Conservation (phyloP, 495 filamentous ascomycete genomes). For the Hypoxylon lienhwacheense region DNA sequence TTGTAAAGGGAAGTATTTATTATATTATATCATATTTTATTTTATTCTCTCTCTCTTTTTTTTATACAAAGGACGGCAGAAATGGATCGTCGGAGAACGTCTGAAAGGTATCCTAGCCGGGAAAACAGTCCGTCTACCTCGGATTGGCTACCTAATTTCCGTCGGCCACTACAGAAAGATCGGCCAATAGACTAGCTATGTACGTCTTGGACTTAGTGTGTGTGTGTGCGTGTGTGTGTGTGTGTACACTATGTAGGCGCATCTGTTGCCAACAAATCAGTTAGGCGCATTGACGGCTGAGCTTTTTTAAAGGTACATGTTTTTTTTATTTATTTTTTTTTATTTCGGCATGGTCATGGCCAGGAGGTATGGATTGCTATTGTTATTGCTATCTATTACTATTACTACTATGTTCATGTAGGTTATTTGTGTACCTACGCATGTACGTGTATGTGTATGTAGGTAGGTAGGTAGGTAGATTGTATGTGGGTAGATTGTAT, state of each 20-base stretch:
- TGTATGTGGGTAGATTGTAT: constrained; percentile 13
- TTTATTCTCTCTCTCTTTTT: constrained; percentile 13
- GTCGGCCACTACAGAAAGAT: constrained; percentile 20
- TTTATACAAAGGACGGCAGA: constrained; percentile 25
- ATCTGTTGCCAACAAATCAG: constrained; percentile 36
- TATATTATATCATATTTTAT: not conserved
- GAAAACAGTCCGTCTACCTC: constrained; percentile 25
- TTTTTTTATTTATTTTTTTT: no score
- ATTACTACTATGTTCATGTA: no score
- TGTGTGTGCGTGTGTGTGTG: no score
- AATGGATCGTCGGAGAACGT: constrained; percentile 19
- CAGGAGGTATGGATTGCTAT: no score
- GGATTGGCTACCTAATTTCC: constrained; percentile 32
- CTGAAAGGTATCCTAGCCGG: constrained; percentile 24
- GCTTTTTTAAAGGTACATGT: no score
- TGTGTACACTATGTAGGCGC: no score
- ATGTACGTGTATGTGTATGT: no score
- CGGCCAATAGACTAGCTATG: constrained; percentile 32
- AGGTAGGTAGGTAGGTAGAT: no score
- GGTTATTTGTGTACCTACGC: no score
- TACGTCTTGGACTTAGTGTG: constrained; percentile 16
- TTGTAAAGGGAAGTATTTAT: no score
- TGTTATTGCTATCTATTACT: no score
- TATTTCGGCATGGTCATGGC: no score
- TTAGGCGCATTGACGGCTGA: constrained; percentile 32